Base-by-base conservation (phyloP, 371 early-diverging fungal genomes). In the Nematocida minor region DNA sequence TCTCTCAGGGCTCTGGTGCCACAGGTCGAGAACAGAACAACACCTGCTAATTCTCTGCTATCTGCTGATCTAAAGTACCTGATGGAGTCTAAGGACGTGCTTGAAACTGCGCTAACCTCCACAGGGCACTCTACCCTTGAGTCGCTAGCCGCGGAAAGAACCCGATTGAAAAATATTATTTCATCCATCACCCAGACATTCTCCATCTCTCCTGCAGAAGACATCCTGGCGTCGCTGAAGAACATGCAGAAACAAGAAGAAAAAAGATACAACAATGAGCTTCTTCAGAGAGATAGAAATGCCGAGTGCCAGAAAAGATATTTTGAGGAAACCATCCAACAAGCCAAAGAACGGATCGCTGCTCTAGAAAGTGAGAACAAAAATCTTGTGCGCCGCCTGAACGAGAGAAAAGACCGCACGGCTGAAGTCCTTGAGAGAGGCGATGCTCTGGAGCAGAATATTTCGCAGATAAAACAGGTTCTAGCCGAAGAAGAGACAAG, bases 251-350 rank as follows among this genome's bases (percentile, higher is more conserved):
- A 2, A 18, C 36, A 29, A 29, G 71, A 70, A 29, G 62, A 70
- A 38, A 29, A n/a, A 29, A 57, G 32, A 63, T 25, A 57, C 9
- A 29, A 11, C 18, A 63, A 70, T n/a, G 29, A 70, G 20, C 7
- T 60, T 36, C n/a, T 18, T 11, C 16, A 38, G 16, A 51, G 40
- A 38, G 77, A 64, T 36, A 74, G 66, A 31, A 46, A 27, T 20
- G 7, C 55, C 31, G 77, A 74, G 53, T 74, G 77, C 64, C 77
- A 74, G 53, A 74, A 74, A 62, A 63, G 77, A 48, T 66, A 74
- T 31, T 74, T 38, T 53, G 77, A 74, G 27, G 54, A 46, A 22
- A 16, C 36, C 16, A 48, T 74, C 3, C 16, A 34, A 0, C 27
- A 22, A 22, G 46, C 60, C 4, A 64, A 16, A 0, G 64, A 63